These are phyloP conservation scores for Aspergillus awamori DNA, from an alignment of 2,329 filamentous ascomycete species.

Conservation along the genomic window DNA sequence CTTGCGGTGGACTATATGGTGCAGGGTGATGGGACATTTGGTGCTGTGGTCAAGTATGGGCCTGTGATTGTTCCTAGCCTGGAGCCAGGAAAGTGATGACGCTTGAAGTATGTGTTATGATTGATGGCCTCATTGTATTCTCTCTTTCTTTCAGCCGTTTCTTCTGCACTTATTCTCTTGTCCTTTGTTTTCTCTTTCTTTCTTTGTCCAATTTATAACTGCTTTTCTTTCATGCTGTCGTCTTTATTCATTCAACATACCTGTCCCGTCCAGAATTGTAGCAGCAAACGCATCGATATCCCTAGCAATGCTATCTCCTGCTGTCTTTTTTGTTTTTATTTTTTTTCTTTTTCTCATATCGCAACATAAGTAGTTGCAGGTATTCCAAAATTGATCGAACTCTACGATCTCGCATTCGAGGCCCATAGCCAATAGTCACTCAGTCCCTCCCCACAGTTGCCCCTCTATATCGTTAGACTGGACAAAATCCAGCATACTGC, in stretches of 20 bases:
- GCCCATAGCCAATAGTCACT: neutral
- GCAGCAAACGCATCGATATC: neutral
- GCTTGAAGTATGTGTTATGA: neutral
- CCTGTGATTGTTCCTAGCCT: conserved; percentile 91
- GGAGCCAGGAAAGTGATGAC: conserved; percentile 67
- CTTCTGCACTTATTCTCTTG: neutral
- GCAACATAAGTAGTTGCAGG: too few relatives aligned
- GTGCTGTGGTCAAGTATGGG: conserved; percentile 88
- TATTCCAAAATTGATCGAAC: neutral
- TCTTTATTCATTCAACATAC: neutral
- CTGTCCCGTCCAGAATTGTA: neutral
- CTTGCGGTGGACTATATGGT: conserved; percentile 96
- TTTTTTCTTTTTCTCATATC: too few relatives aligned
- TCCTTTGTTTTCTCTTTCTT: conserved; percentile 7
- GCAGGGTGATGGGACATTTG: conserved; percentile 82
- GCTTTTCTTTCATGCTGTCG: neutral
- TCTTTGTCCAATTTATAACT: neutral
- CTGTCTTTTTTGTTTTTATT: neutral
- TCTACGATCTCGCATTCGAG: neutral
- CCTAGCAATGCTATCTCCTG: neutral
- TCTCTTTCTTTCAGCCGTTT: neutral
- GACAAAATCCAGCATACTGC: too few relatives aligned
- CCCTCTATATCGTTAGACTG: too few relatives aligned
- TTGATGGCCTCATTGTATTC: neutral
- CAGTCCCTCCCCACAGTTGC: neutral